These are phyloP conservation scores for Aspergillus ustus DNA, from an alignment of 2,329 filamentous ascomycete species.

Conservation along the genomic window DNA sequence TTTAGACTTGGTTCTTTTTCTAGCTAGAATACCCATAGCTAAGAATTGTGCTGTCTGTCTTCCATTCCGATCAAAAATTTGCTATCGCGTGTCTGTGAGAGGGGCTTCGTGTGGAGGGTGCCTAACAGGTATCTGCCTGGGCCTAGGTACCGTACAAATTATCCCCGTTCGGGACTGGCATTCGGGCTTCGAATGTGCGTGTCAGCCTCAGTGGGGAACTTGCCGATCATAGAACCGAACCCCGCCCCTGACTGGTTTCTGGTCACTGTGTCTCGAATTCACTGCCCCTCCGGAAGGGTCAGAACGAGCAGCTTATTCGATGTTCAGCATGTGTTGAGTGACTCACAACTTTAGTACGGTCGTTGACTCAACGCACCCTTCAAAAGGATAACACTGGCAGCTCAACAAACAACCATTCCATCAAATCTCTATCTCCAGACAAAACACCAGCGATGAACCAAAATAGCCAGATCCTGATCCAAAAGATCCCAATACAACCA, in stretches of 20 bases:
- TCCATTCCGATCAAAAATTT: background rate
- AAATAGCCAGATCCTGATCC: too few species aligned
- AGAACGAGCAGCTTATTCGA: too few species aligned
- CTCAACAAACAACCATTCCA: background rate
- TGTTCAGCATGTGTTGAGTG: background rate
- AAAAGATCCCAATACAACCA: background rate
- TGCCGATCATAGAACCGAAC: too few species aligned
- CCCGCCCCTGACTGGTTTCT: too few species aligned
- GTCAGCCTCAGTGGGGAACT: too few species aligned
- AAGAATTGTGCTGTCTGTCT: background rate
- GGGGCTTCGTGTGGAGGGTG: too few species aligned
- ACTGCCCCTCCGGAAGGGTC: too few species aligned
- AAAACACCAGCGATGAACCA: background rate
- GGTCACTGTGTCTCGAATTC: too few species aligned
- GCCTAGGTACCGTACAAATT: too few species aligned
- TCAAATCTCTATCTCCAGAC: background rate
- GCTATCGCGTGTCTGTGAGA: background rate
- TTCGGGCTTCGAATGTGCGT: too few species aligned
- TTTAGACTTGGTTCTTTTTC: slow-evolving; percentile 17
- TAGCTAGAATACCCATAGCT: slow-evolving; percentile 2
- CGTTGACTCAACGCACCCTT: background rate
- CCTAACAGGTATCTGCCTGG: background rate
- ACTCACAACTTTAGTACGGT: background rate
- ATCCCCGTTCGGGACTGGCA: too few species aligned
- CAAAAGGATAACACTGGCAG: too few species aligned